phyloP scores from a whole-genome alignment of 1,139 yeast species.

The Yamadazyma dushanensis region DNA sequence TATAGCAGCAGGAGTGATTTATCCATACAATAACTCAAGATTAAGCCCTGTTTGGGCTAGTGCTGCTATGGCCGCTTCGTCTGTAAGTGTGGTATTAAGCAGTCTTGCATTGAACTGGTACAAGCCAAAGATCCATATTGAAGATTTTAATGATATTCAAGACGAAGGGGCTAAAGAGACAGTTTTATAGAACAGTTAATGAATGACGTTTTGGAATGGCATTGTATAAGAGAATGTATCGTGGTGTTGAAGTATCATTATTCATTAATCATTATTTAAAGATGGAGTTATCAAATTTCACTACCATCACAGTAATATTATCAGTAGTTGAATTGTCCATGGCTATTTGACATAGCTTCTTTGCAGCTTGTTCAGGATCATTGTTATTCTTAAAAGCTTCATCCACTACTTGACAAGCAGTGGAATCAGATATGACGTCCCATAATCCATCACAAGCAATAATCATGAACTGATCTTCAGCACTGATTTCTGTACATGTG shows the following conservation, averaged over 20 bases:
- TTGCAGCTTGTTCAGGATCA: constrained; percentile 67
- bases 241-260: too few species aligned
- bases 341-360: constrained; percentile 70
- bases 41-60: constrained; percentile 66
- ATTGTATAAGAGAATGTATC: too few species aligned
- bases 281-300: constrained; percentile 45
- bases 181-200: not conserved
- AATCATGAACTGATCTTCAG: constrained; percentile 69
- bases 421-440: constrained; percentile 85
- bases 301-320: constrained; percentile 91
- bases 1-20: constrained; percentile 64
- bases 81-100: constrained; percentile 57
- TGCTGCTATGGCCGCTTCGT: constrained; percentile 66
- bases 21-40: constrained; percentile 52
- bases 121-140: constrained; percentile 29
- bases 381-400: constrained; percentile 30
- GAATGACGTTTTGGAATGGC: too few species aligned
- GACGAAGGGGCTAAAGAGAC: constrained; percentile 4
- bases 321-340: constrained; percentile 82
- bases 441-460: constrained; percentile 94
- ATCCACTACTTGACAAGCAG: constrained; percentile 72
- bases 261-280: constrained; percentile 2
- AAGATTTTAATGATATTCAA: not conserved
- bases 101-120: constrained; percentile 53
- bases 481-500: constrained; percentile 73